Conservation (phyloP, 108 stramenopile genomes). For the Mayamaea pseudoterrestris region DNA sequence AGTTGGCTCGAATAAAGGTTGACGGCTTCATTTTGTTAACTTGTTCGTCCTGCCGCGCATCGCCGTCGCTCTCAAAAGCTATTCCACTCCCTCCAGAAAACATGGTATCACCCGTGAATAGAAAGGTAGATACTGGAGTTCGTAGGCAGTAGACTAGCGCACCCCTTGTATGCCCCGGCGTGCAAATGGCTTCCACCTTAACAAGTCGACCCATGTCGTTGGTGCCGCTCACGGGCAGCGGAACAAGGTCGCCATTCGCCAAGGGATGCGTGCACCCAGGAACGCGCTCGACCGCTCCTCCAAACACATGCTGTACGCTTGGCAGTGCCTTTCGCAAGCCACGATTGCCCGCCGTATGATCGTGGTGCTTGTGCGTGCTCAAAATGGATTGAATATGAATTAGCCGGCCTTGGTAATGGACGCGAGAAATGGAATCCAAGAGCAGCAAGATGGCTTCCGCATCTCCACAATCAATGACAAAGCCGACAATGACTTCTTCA, state of each 20-base stretch:
- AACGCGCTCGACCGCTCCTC: slow-evolving; percentile 67
- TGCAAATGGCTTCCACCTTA: slow-evolving; percentile 53
- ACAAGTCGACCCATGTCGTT: slow-evolving; percentile 64
- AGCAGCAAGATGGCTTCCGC: slow-evolving; percentile 21
- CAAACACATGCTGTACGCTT: slow-evolving; percentile 27
- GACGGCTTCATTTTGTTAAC: slow-evolving; percentile 20
- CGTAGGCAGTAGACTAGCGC: slow-evolving; percentile 60
- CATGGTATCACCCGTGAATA: slow-evolving; percentile 79
- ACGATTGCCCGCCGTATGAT: slow-evolving; percentile 67
- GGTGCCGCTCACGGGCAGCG: slow-evolving; percentile 29
- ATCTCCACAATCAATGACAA: slow-evolving; percentile 70
- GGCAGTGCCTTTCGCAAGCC: slow-evolving; percentile 7
- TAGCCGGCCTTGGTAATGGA: slow-evolving; percentile 24
- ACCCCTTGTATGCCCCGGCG: slow-evolving; percentile 71
- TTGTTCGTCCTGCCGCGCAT: slow-evolving; percentile 24
- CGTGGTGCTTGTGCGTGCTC: slow-evolving; percentile 77
- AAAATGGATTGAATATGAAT: slow-evolving; percentile 55
- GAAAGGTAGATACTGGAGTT: slow-evolving; percentile 22
- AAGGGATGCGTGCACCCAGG: slow-evolving; percentile 50
- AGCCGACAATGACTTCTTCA: slow-evolving; percentile 26
- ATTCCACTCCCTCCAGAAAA: slow-evolving; percentile 71
- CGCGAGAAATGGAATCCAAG: slow-evolving; percentile 38
- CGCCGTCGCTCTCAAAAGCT: slow-evolving; percentile 69
- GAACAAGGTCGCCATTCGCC: slow-evolving; percentile 48
- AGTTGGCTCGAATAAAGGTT: slow-evolving; percentile 19